Percentiles rank a stretch among this genome's conserved stretches.
phyloP scores from a whole-genome alignment of 345 rosid genomes.

The Populus deltoides region DNA sequence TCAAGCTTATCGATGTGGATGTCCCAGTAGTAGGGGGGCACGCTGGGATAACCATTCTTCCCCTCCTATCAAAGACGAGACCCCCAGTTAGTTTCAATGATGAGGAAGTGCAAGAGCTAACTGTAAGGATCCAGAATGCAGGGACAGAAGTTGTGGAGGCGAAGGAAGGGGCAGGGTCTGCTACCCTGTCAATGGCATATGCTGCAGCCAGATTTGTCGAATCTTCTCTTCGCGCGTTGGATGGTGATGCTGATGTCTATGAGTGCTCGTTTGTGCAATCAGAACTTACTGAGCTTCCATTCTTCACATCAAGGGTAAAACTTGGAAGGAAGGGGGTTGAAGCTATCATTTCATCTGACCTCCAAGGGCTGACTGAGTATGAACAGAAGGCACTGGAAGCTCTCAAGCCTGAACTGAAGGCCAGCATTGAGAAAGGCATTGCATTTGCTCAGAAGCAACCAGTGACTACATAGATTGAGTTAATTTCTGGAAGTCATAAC shows the following conservation, averaged over 20 bases:
- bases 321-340: slow-evolving; percentile 82
- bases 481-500: neutral
- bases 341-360: slow-evolving; percentile 66
- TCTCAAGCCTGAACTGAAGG: slow-evolving; percentile 71
- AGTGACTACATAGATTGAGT: slow-evolving; percentile 41
- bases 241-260: slow-evolving; percentile 81
- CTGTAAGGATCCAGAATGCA: slow-evolving; percentile 85
- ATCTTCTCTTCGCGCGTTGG: slow-evolving; percentile 91
- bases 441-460: slow-evolving; percentile 62
- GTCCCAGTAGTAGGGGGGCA: slow-evolving; percentile 96
- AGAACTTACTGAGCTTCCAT: slow-evolving; percentile 69
- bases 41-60: slow-evolving; percentile 89
- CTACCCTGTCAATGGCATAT: slow-evolving; percentile 95
- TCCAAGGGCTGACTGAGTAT: slow-evolving; percentile 65
- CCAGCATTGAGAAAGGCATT: slow-evolving; percentile 85
- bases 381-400: slow-evolving; percentile 84
- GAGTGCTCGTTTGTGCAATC: slow-evolving; percentile 85
- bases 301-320: slow-evolving; percentile 84
- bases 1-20: slow-evolving; percentile 86
- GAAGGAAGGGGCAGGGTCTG: slow-evolving; percentile 96
- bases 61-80: slow-evolving; percentile 73
- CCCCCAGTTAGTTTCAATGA: slow-evolving; percentile 71
- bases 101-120: slow-evolving; percentile 68
- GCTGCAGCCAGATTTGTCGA: slow-evolving; percentile 96
- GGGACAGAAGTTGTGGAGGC: slow-evolving; percentile 98